phyloP scores from a whole-genome alignment of 768 basidiomycete species.

The Fomitopsis serialis region DNA sequence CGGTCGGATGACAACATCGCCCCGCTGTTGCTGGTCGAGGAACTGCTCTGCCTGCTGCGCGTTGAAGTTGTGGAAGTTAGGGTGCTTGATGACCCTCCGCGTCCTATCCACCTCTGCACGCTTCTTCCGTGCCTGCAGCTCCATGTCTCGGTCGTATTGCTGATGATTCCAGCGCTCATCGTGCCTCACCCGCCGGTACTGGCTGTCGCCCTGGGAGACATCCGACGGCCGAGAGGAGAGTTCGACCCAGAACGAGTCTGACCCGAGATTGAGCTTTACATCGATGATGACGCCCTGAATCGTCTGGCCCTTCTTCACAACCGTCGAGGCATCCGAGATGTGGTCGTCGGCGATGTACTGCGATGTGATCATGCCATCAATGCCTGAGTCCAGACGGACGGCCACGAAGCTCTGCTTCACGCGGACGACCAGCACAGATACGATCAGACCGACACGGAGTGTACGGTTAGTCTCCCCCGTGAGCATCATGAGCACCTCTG shows the following conservation, averaged over 20 bases:
- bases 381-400: conserved; percentile 87
- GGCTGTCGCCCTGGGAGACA: conserved; percentile 54
- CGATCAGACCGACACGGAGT: conserved; percentile 71
- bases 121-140: conserved; percentile 78
- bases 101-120: conserved; percentile 74
- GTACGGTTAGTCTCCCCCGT: conserved; percentile 86
- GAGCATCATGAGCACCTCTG: conserved; percentile 92
- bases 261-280: conserved; percentile 55
- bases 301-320: conserved; percentile 75
- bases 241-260: conserved; percentile 63
- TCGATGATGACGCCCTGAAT: conserved; percentile 75
- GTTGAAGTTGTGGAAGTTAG: conserved; percentile 96
- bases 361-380: conserved; percentile 73
- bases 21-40: conserved; percentile 85
- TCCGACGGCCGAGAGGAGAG: conserved; percentile 68
- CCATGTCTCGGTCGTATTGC: conserved; percentile 62
- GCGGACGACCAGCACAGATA: conserved; percentile 68
- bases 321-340: conserved; percentile 32
- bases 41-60: conserved; percentile 84
- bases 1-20: conserved; percentile 94
- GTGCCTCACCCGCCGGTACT: conserved; percentile 51
- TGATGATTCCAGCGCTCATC: conserved; percentile 63
- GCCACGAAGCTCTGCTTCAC: conserved; percentile 44
- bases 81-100: conserved; percentile 91
- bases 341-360: conserved; percentile 52